Base-by-base conservation (phyloP, 169 alveolate species). In the Perkinsus olseni region DNA sequence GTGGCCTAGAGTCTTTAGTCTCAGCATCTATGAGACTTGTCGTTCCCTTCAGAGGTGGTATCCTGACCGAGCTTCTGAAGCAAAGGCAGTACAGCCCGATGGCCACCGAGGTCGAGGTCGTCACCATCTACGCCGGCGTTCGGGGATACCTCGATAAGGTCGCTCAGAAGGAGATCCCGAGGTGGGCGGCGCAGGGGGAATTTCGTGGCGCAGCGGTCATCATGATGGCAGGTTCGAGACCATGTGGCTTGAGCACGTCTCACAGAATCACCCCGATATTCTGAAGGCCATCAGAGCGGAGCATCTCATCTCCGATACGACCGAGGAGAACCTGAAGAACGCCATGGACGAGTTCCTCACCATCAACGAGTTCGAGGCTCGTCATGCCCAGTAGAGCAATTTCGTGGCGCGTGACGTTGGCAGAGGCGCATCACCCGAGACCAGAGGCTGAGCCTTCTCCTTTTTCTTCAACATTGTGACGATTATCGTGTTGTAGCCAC, bases 31-130 rank as follows among this genome's bases (percentile, higher is more conserved):
- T n/a, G n/a, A n/a, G n/a, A n/a, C n/a, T n/a, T n/a, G n/a, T n/a
- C n/a, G n/a, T n/a, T n/a, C n/a, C n/a, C n/a, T 97, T 98, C 93
- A 96, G 99, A 95, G 99, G 99, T 74, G 97, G 97, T 48, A 95
- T 97, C 51, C 96, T 98, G 45, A 98, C 99, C 38, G 99, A 98
- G 95, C 95, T 98, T 45, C 96, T 98, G 91, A 98, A 98, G 95
- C 98, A 98, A 94, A 97, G 97, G 74, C 98, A 97, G 94, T 97
- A 97, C 95, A 94, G 96, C 17, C 98, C 98, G 36, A 96, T 98
- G 96, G 92, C 93, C 74, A 94, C 94, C 36, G 95, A 97, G 38
- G 93, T 96, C 34, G 91, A 93, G 94, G 93, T 94, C 20, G 93
- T 94, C 91, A 95, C 96, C 50, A 96, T 97, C 51, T 97, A 95